A percentile compares a stretch with the other conserved stretches of the same genome.
Evolutionary conservation across 257 asterid genomes (phyloP).

Genomic region (Nyctanthes arbortristis): DNA sequence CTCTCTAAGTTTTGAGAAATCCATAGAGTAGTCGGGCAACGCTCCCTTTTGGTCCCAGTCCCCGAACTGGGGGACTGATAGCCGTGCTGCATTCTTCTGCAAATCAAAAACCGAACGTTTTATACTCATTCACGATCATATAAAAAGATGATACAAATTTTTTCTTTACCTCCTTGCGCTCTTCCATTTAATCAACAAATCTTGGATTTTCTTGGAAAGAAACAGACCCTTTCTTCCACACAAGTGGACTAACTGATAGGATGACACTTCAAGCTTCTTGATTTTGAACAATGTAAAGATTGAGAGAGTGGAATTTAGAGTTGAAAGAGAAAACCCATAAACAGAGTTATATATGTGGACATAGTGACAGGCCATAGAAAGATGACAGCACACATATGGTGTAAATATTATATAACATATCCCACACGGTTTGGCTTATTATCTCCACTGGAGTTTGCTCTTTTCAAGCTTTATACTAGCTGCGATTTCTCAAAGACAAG

Average conservation of each 20-base stretch:
- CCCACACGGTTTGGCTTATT: background rate
- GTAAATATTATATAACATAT: background rate
- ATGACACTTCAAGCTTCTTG: background rate
- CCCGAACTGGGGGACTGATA: constrained; percentile 16
- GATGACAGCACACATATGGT: background rate
- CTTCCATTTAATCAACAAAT: background rate
- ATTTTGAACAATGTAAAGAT: background rate
- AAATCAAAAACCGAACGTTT: background rate
- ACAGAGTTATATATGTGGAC: background rate
- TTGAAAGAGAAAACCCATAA: background rate
- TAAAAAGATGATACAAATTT: background rate
- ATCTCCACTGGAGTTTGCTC: background rate
- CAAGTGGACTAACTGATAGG: background rate
- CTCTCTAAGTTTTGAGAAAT: constrained; percentile 17
- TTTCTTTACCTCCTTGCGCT: background rate
- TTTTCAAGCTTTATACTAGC: background rate
- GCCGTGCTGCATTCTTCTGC: constrained; percentile 14
- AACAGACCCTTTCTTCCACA: background rate
- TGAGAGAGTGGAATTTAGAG: background rate
- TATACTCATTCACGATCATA: background rate
- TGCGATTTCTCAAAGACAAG: background rate
- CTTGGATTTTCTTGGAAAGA: constrained; percentile 3
- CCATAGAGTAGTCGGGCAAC: constrained; percentile 11
- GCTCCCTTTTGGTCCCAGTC: constrained; percentile 14
- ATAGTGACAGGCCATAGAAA: background rate